These are phyloP conservation scores for Lignosus rhinocerotis DNA, from an alignment of 1,284 basidiomycete species.

Conservation along the genomic window DNA sequence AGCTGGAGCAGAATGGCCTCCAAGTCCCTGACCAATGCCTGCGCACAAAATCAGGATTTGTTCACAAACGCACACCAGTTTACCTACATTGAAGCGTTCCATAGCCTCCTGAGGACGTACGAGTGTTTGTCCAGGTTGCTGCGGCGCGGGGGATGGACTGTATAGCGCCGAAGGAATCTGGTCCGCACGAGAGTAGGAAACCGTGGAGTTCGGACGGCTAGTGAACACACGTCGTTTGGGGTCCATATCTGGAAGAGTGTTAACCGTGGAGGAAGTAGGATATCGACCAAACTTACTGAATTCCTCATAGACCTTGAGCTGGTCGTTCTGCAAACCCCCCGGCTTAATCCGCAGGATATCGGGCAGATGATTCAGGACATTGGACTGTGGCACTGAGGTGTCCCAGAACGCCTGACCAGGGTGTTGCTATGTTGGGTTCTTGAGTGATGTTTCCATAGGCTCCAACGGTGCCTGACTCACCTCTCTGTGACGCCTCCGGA, in stretches of 20 bases:
- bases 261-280: neutral
- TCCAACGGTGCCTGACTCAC: conserved; percentile 38
- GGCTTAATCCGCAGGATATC: conserved; percentile 88
- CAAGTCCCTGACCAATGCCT: conserved; percentile 69
- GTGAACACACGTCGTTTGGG: conserved; percentile 49
- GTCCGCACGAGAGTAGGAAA: conserved; percentile 52
- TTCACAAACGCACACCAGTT: neutral
- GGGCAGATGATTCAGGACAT: conserved; percentile 81
- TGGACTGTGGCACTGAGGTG: conserved; percentile 67
- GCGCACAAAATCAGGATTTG: conserved; percentile 5
- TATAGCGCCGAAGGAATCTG: conserved; percentile 44
- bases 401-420: conserved; percentile 87
- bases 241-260: conserved; percentile 43
- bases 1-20: conserved; percentile 77
- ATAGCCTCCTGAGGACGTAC: conserved; percentile 70
- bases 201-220: conserved; percentile 68
- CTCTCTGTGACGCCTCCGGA: conserved; percentile 87
- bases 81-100: conserved; percentile 70
- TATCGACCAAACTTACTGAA: conserved; percentile 60
- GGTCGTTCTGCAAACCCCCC: conserved; percentile 80
- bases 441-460: neutral
- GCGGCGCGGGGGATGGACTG: conserved; percentile 52
- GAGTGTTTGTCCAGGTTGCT: conserved; percentile 41
- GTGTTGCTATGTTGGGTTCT: conserved; percentile 48
- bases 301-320: conserved; percentile 94